Percentiles rank a stretch among this genome's conserved stretches.
phyloP scores from a whole-genome alignment of 345 rosid genomes.

The Carallia pectinifolia region DNA sequence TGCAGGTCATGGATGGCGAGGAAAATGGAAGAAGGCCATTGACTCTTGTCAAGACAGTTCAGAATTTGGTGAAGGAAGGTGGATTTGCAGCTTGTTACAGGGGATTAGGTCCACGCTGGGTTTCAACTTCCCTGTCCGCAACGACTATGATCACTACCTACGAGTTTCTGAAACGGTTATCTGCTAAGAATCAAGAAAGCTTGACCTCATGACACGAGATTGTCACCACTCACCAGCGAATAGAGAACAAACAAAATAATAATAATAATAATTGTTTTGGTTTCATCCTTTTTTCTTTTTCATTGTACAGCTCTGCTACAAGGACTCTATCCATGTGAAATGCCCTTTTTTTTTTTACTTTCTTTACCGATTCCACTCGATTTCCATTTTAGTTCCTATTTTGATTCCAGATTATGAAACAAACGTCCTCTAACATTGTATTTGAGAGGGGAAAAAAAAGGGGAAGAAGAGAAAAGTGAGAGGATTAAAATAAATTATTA shows the following conservation, averaged over 20 bases:
- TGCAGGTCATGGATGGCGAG: slow-evolving; percentile 77
- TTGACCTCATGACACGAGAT: slow-evolving; percentile 15
- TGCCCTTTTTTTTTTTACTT: neutral
- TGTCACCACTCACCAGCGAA: neutral
- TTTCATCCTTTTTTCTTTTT: neutral
- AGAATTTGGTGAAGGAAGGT: slow-evolving; percentile 66
- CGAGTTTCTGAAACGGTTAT: slow-evolving; percentile 72
- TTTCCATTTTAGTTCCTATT: no score
- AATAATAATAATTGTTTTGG: neutral
- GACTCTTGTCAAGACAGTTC: slow-evolving; percentile 57
- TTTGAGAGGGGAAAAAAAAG: no score
- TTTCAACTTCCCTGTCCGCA: slow-evolving; percentile 86
- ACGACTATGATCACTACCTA: slow-evolving; percentile 89
- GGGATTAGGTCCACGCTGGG: slow-evolving; percentile 96
- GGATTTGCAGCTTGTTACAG: slow-evolving; percentile 76
- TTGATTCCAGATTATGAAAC: no score
- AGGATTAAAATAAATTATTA: no score
- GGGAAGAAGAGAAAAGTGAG: no score
- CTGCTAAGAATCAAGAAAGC: slow-evolving; percentile 50
- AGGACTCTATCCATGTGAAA: slow-evolving; percentile 21
- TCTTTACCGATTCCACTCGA: neutral
- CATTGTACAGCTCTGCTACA: slow-evolving; percentile 10
- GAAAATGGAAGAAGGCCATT: slow-evolving; percentile 62
- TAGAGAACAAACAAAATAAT: neutral
- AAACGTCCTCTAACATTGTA: no score